These are phyloP conservation scores for Thalia dealbata DNA, from an alignment of 176 grass and related monocot species.

Conservation along the genomic window DNA sequence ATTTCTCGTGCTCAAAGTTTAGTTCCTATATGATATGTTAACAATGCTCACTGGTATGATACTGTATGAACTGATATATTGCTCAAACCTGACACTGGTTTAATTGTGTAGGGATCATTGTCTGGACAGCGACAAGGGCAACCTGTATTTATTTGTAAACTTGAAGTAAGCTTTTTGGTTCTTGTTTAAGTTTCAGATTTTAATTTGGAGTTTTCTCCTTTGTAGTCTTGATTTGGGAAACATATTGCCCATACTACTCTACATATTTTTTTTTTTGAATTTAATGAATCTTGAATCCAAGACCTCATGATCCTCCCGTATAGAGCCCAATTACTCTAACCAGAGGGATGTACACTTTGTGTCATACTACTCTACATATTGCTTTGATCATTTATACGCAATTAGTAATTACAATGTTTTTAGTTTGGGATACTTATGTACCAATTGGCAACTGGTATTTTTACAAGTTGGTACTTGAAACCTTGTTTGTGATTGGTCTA, in stretches of 20 bases:
- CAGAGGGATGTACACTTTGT: too few relatives aligned
- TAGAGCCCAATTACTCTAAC: too few relatives aligned
- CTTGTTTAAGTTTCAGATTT: conserved; percentile 2
- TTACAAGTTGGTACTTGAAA: background rate
- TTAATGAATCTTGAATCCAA: too few relatives aligned
- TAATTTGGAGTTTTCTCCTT: background rate
- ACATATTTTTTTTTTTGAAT: too few relatives aligned
- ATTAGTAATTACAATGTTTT: background rate
- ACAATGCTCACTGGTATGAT: background rate
- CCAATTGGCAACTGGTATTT: background rate
- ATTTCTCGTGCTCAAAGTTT: background rate
- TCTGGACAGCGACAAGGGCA: conserved; percentile 88
- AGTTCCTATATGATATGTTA: background rate
- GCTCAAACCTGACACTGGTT: background rate
- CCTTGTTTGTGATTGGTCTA: background rate
- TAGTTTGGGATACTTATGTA: background rate
- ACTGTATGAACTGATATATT: conserved; percentile 3
- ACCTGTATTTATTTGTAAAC: conserved; percentile 97
- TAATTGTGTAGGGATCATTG: conserved; percentile 75
- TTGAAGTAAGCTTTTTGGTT: conserved; percentile 75
- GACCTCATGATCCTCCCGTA: too few relatives aligned
- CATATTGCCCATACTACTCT: background rate
- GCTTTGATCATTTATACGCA: background rate
- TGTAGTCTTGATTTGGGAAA: background rate
- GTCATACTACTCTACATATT: too few relatives aligned